phyloP scores from a whole-genome alignment of 176 grass and related monocot species.

The Triticum turgidum region DNA sequence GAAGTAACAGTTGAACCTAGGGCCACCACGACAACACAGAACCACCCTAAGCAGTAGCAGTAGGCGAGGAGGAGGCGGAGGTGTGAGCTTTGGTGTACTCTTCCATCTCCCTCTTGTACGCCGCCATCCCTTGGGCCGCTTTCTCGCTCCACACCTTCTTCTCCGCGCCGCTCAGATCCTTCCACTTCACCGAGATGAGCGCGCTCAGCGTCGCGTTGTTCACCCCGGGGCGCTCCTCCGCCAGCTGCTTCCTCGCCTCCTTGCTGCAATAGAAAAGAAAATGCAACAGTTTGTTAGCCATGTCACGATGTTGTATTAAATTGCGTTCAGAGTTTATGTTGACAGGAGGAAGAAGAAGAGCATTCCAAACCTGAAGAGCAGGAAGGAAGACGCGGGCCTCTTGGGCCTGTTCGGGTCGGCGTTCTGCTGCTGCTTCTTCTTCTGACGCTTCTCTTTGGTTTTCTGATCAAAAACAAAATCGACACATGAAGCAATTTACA shows the following conservation, averaged over 20 bases:
- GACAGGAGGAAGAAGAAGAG: no score
- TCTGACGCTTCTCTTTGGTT: constrained; percentile 57
- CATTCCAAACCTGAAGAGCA: constrained; percentile 72
- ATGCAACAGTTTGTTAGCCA: background rate
- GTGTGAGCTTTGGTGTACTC: constrained; percentile 70
- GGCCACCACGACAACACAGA: background rate
- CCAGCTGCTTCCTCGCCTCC: constrained; percentile 59
- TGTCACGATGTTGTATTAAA: background rate
- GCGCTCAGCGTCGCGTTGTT: constrained; percentile 55
- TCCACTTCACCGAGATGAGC: constrained; percentile 87
- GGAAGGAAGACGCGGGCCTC: constrained; percentile 74
- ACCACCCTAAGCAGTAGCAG: background rate
- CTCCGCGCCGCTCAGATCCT: constrained; percentile 62
- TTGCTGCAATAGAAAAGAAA: constrained; percentile 36
- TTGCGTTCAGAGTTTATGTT: no score
- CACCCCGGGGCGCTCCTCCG: constrained; percentile 49
- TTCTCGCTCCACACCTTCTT: constrained; percentile 59
- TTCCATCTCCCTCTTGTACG: constrained; percentile 62
- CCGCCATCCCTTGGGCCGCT: constrained; percentile 48
- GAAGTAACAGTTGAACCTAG: background rate
- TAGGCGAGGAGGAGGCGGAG: constrained; percentile 5
- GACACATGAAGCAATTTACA: background rate
- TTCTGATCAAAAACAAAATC: constrained; percentile 40
- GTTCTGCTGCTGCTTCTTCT: constrained; percentile 50
- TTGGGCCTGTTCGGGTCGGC: constrained; percentile 73